Percentiles rank a stretch among this genome's conserved stretches.
These are phyloP conservation scores for Raphanus hybrid DNA, from an alignment of 441 rosid genomes.

Conservation along the genomic window DNA sequence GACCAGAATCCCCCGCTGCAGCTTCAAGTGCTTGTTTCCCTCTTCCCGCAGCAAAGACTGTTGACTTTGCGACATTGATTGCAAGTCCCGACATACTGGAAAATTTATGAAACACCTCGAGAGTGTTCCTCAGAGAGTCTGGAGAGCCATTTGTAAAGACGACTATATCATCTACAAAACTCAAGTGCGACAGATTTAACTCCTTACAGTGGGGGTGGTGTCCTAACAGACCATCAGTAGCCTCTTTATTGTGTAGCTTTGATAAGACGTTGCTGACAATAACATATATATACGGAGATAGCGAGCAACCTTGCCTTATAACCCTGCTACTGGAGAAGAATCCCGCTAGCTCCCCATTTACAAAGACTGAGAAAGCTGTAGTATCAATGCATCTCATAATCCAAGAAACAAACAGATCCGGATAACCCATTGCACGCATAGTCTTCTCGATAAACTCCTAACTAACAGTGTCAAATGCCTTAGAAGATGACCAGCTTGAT, in stretches of 20 bases:
- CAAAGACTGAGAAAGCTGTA: neutral
- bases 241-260: neutral
- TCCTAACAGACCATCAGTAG: neutral
- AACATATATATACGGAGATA: neutral
- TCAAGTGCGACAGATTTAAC: neutral
- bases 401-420: neutral
- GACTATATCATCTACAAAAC: neutral
- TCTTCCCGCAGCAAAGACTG: no score
- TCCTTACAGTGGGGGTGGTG: neutral
- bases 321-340: neutral
- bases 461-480: no score
- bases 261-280: neutral
- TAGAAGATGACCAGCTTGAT: no score
- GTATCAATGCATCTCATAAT: neutral
- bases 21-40: no score
- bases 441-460: no score
- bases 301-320: neutral
- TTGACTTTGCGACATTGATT: neutral
- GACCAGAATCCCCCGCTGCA: no score
- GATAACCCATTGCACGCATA: neutral
- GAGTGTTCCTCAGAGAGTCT: neutral
- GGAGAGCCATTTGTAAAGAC: neutral
- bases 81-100: neutral
- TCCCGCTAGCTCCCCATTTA: neutral
- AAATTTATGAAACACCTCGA: neutral